Percentiles rank a stretch among this genome's conserved stretches.
Evolutionary conservation across 2,329 filamentous ascomycete genomes (phyloP).

Genomic region (Pseudogymnoascus sp.): DNA sequence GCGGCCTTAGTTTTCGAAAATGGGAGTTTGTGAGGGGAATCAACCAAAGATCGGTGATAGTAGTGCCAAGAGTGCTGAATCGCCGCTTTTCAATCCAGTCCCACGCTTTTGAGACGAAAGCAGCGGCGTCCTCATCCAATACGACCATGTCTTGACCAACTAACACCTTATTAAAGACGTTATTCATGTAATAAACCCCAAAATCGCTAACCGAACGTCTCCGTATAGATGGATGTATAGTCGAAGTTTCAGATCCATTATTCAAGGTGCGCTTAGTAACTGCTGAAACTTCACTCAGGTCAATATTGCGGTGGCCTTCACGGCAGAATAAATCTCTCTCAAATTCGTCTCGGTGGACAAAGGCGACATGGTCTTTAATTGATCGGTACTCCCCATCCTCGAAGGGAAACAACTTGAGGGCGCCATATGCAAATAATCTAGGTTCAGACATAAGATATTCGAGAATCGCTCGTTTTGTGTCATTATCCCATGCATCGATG

Average conservation of each 20-base stretch:
- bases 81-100: background rate
- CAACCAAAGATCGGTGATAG: background rate
- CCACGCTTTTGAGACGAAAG: background rate
- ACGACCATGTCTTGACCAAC: background rate
- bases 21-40: constrained; percentile 15
- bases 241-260: background rate
- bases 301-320: constrained; percentile 17
- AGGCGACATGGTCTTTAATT: constrained; percentile 7
- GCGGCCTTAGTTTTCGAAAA: constrained; percentile 20
- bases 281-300: constrained; percentile 15
- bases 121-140: background rate
- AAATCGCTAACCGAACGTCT: background rate
- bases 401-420: background rate
- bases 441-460: background rate
- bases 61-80: background rate
- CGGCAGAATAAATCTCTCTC: constrained; percentile 19
- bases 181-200: background rate
- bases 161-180: background rate
- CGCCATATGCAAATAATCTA: background rate
- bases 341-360: constrained; percentile 18
- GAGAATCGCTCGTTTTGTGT: background rate
- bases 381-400: background rate
- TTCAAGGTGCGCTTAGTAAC: background rate
- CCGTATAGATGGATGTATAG: background rate
- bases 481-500: background rate